Evolutionary conservation across 2,329 filamentous ascomycete genomes (phyloP).

Genomic region (Keithomyces neogunnii): DNA sequence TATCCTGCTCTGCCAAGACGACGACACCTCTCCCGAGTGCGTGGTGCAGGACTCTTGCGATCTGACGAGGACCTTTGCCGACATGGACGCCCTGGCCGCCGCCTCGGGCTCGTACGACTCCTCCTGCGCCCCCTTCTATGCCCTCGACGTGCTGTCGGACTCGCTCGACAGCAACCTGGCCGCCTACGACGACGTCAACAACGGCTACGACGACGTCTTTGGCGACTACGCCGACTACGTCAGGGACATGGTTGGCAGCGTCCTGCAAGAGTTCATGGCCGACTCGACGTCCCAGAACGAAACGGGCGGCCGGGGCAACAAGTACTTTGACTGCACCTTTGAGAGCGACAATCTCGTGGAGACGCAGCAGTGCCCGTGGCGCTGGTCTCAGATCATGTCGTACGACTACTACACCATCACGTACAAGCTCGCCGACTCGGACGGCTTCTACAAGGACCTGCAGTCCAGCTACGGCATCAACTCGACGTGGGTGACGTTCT

Average conservation of each 20-base stretch:
- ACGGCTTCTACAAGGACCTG: slow-evolving; percentile 1
- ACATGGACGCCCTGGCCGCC: slow-evolving; percentile 1
- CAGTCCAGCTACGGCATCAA: background rate
- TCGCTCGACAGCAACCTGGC: background rate
- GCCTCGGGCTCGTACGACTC: background rate
- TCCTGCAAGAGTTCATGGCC: background rate
- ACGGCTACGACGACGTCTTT: slow-evolving; percentile 5
- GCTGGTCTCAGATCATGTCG: background rate
- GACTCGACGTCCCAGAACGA: background rate
- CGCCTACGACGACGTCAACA: slow-evolving; percentile 1
- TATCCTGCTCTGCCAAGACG: background rate
- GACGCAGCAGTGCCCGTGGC: background rate
- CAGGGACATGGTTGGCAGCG: background rate
- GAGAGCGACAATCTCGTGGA: background rate
- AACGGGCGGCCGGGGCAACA: background rate
- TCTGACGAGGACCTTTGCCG: background rate
- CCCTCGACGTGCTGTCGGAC: background rate
- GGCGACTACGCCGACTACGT: background rate
- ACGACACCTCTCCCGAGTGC: background rate
- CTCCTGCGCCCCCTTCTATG: slow-evolving; percentile 1
- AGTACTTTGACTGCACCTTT: slow-evolving; percentile 1
- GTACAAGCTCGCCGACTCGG: background rate
- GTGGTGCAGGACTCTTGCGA: background rate
- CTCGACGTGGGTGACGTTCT: background rate
- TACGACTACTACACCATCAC: background rate